Evolutionary conservation across 129 eudicot genomes (phyloP), one percentile per base, ranked within the genome.

Genomic region (Flaveria linearis): DNA sequence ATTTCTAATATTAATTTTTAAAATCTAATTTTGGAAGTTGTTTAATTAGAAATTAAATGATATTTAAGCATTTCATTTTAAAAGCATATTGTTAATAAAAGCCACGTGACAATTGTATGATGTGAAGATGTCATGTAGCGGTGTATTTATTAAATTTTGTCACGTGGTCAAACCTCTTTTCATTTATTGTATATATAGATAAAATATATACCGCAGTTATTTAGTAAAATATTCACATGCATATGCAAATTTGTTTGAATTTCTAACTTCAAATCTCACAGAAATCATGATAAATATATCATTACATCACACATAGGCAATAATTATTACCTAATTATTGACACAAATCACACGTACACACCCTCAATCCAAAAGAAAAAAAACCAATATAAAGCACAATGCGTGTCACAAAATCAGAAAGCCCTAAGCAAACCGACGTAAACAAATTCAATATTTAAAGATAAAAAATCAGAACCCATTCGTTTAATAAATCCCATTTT

Each of bases 241-340:
- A 47, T 23, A 39, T 33, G 74, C 68, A 53, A 55, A 53, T 68
- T 69, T 23, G 25, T 68, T 39, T 36, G 41, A 71, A 49, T 71
- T 49, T 26, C 39, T 14, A 73, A 65, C 62, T 65, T 53, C 17
- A 80, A 46, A 17, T 5, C 56, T 16, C 15, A 41, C 26, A 66
- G 15, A 51, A 82, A 82, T 71, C 58, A 64, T 70, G 22, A 76
- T 64, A 69, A 70, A 58, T 70, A 70, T 70, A 63, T 51, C 60
- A 64, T 62, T 69, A 82, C 78, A 82, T 70, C 81, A 82, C 81
- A 82, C 76, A 9, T 10, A 69, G 75, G 78, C 85, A 82, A 82
- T 62, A 71, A 62, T 39, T 76, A 76, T 71, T 76, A 23, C 82
- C 85, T 39, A 76, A 20, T 82, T 76, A 76, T 76, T 70, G 53